Percentiles rank a stretch among this genome's conserved stretches.
Evolutionary conservation across 345 rosid genomes (phyloP).

Genomic region (Ceriops decandra): DNA sequence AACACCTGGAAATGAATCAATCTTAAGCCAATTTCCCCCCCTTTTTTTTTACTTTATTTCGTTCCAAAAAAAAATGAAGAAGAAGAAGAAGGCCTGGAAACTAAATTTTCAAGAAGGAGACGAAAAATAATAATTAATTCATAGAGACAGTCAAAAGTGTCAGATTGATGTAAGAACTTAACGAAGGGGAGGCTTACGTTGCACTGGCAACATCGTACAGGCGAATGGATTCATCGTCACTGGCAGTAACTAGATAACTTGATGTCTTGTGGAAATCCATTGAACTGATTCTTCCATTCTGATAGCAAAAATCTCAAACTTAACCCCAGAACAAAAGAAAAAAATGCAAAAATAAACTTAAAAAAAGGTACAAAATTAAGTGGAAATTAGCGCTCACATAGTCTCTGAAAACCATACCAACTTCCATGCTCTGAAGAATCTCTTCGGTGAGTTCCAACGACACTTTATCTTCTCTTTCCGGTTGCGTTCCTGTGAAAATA

Average conservation of each 20-base stretch:
- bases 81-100: neutral
- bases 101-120: neutral
- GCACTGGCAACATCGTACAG: slow-evolving; percentile 42
- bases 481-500: slow-evolving; percentile 10
- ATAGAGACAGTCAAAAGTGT: neutral
- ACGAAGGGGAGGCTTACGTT: slow-evolving; percentile 14
- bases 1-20: slow-evolving; percentile 50
- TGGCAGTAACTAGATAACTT: slow-evolving; percentile 85
- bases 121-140: neutral
- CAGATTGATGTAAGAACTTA: neutral
- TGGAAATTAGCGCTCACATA: slow-evolving; percentile 36
- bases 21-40: neutral
- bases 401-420: slow-evolving; percentile 83
- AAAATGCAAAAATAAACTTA: neutral
- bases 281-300: slow-evolving; percentile 87
- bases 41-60: too few species aligned
- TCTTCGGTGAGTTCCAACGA: slow-evolving; percentile 83
- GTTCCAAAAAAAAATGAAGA: neutral
- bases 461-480: slow-evolving; percentile 25
- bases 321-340: neutral
- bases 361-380: neutral
- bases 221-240: slow-evolving; percentile 96
- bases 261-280: slow-evolving; percentile 88
- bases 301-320: slow-evolving; percentile 8
- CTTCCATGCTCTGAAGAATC: slow-evolving; percentile 91